Evolutionary conservation across 148 eudicot genomes (phyloP).

Genomic region (Camellia granthamiana): DNA sequence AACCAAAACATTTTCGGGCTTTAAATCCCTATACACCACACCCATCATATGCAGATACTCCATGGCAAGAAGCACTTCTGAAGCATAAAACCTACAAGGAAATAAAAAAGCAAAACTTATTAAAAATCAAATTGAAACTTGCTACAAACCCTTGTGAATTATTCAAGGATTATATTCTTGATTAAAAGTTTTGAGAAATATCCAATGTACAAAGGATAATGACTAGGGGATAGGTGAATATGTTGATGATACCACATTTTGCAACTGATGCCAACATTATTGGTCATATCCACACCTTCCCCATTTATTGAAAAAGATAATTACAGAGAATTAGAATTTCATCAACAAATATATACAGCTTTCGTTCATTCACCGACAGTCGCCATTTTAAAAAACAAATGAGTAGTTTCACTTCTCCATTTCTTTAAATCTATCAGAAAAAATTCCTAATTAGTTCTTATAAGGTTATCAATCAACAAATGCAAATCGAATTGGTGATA

Average conservation of each 20-base stretch:
- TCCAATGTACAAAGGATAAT: neutral
- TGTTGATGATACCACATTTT: neutral
- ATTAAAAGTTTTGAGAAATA: neutral
- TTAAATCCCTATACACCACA: slow-evolving; percentile 74
- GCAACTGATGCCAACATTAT: neutral
- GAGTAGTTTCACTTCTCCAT: no score
- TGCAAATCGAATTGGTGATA: neutral
- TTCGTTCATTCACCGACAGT: neutral
- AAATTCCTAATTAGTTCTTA: no score
- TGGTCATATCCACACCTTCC: neutral
- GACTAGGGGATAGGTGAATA: neutral
- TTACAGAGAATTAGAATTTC: neutral
- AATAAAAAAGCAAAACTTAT: neutral
- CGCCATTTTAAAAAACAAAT: neutral
- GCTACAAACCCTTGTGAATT: no score
- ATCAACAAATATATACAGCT: neutral
- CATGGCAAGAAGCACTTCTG: slow-evolving; percentile 78
- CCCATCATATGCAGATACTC: slow-evolving; percentile 94
- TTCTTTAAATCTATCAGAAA: no score
- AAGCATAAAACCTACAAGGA: slow-evolving; percentile 68
- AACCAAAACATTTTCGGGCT: slow-evolving; percentile 82
- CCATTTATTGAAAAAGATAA: neutral
- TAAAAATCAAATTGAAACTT: neutral
- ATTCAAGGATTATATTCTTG: neutral
- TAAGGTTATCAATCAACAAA: neutral